These are phyloP conservation scores for Peronospora farinosa DNA, from an alignment of 352 stramenopile species.

Conservation along the genomic window DNA sequence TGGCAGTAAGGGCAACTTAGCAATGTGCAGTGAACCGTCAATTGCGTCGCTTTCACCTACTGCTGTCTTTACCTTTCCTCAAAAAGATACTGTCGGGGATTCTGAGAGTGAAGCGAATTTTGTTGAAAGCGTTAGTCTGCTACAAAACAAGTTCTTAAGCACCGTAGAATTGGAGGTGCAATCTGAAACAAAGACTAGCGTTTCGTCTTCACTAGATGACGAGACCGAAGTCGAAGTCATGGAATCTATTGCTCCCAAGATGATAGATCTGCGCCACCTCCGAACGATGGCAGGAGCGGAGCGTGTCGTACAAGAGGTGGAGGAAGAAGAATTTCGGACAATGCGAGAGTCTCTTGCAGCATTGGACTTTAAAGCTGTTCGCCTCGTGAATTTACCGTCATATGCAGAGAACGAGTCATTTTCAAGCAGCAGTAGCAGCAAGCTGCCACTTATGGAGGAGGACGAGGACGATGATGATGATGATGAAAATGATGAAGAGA, in stretches of 20 bases:
- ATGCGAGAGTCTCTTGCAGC: slow-evolving; percentile 32
- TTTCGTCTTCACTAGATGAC: slow-evolving; percentile 27
- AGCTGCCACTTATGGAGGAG: slow-evolving; percentile 26
- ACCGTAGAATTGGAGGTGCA: slow-evolving; percentile 20
- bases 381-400: slow-evolving; percentile 14
- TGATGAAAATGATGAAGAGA: slow-evolving; percentile 5
- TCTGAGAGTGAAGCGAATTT: slow-evolving; percentile 8
- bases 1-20: slow-evolving; percentile 15
- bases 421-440: slow-evolving; percentile 16
- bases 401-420: slow-evolving; percentile 8
- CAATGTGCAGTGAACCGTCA: slow-evolving; percentile 9
- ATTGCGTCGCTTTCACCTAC: slow-evolving; percentile 16
- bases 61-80: slow-evolving; percentile 2
- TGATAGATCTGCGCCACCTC: slow-evolving; percentile 35
- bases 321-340: slow-evolving; percentile 28
- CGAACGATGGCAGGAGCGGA: slow-evolving; percentile 32
- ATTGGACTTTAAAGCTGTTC: slow-evolving; percentile 25
- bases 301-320: slow-evolving; percentile 28
- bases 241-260: slow-evolving; percentile 18
- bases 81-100: slow-evolving; percentile 6
- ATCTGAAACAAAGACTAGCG: slow-evolving; percentile 30
- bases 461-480: slow-evolving; percentile 15
- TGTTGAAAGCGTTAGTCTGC: slow-evolving; percentile 8
- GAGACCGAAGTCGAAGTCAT: slow-evolving; percentile 16
- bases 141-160: slow-evolving; percentile 12